phyloP scores from a whole-genome alignment of 2,329 filamentous ascomycete genomes.

The Ophiostoma quercus region DNA sequence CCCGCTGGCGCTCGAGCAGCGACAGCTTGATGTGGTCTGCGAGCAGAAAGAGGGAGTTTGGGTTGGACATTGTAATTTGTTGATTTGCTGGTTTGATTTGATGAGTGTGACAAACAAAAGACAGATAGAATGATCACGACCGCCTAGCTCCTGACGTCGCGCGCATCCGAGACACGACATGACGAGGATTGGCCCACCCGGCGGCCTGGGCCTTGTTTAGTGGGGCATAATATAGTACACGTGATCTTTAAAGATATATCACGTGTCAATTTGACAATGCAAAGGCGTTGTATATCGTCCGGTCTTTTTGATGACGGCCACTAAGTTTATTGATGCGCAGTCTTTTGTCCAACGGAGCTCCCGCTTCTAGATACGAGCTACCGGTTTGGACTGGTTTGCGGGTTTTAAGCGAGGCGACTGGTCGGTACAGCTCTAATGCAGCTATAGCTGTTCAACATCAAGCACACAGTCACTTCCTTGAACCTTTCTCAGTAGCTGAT shows the following conservation, averaged over 20 bases:
- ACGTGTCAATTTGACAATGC: not conserved
- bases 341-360: no score
- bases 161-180: constrained; percentile 1
- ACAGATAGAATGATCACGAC: not conserved
- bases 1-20: constrained; percentile 83
- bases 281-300: not conserved
- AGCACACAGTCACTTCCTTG: no score
- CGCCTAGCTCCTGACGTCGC: not conserved
- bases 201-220: not conserved
- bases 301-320: no score
- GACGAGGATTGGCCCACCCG: not conserved
- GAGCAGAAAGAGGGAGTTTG: constrained; percentile 80
- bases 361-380: no score
- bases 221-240: not conserved
- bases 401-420: no score
- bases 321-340: no score
- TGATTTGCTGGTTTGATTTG: not conserved
- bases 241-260: not conserved
- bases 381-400: no score
- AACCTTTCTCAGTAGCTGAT: no score
- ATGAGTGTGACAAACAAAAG: not conserved
- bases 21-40: constrained; percentile 97
- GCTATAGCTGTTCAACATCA: no score
- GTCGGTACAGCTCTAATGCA: no score
- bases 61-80: constrained; percentile 45